Evolutionary conservation across 208 protist genomes (phyloP).

Genomic region (Acanthamoeba castellanii): DNA sequence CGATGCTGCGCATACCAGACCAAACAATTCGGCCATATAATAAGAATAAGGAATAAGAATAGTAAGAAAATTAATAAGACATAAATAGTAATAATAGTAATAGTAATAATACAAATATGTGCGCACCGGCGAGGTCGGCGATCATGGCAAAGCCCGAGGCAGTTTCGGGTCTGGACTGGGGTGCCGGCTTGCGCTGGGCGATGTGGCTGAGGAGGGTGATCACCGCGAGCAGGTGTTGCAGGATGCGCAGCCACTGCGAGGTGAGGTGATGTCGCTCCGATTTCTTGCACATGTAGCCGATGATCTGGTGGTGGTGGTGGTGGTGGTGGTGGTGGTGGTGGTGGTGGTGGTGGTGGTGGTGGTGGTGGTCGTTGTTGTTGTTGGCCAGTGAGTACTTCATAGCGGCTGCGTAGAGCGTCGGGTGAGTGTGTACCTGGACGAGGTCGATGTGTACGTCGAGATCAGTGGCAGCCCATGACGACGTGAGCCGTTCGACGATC

Average conservation of each 20-base stretch:
- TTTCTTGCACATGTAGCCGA: conserved; percentile 65
- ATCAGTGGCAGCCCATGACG: conserved; percentile 19
- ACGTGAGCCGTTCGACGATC: conserved; percentile 55
- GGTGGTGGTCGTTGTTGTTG: background rate
- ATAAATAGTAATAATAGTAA: background rate
- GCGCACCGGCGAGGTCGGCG: background rate
- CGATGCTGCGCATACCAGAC: conserved; percentile 20
- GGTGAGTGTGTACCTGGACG: background rate
- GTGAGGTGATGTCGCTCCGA: conserved; percentile 48
- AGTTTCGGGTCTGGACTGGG: background rate
- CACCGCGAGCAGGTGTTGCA: conserved; percentile 51
- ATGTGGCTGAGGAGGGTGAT: conserved; percentile 41
- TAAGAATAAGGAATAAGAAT: background rate
- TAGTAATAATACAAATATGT: background rate
- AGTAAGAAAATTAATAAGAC: background rate
- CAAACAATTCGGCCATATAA: too few relatives aligned
- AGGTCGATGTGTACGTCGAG: conserved; percentile 67
- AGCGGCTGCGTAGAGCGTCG: background rate
- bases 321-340: too few relatives aligned
- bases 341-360: background rate
- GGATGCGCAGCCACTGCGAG: conserved; percentile 48
- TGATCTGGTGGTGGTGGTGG: too few relatives aligned
- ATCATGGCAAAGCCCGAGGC: conserved; percentile 7
- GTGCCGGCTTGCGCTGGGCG: conserved; percentile 32
- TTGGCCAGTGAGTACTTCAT: too few relatives aligned